Conservation (phyloP, 441 rosid genomes). For the Biscutella laevigata region DNA sequence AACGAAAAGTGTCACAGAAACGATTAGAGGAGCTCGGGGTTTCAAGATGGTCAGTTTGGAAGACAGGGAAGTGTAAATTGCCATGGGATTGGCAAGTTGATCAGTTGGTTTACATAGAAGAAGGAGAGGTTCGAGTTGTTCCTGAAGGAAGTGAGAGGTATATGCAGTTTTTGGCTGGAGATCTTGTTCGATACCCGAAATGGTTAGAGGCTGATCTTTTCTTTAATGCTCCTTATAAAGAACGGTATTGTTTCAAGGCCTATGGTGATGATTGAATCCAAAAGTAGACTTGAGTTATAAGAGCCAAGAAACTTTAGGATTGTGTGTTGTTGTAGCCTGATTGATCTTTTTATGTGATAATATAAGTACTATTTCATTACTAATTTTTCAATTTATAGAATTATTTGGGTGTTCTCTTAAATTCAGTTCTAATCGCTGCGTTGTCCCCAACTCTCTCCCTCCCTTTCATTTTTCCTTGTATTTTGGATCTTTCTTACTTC, state of each 20-base stretch:
- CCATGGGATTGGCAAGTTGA: constrained; percentile 98
- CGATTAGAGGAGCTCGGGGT: constrained; percentile 70
- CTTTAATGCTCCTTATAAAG: constrained; percentile 78
- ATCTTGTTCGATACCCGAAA: constrained; percentile 89
- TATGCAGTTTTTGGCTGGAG: constrained; percentile 83
- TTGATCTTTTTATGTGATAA: constrained; percentile 1
- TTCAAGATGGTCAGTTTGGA: constrained; percentile 84
- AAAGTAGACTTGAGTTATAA: background rate
- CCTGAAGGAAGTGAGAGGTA: constrained; percentile 70
- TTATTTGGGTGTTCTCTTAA: too few species aligned
- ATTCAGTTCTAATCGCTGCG: constrained; percentile 19
- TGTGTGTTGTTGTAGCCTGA: constrained; percentile 16
- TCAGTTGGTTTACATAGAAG: constrained; percentile 87
- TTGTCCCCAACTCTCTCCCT: constrained; percentile 24
- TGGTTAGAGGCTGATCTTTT: constrained; percentile 92
- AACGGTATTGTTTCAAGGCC: constrained; percentile 75
- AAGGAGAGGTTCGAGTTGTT: constrained; percentile 92
- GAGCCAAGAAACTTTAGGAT: background rate
- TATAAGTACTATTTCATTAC: too few species aligned
- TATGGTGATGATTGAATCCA: constrained; percentile 61
- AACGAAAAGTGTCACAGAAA: constrained; percentile 45
- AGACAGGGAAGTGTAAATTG: constrained; percentile 69
- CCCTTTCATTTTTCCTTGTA: constrained; percentile 19
- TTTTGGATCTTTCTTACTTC: constrained; percentile 20
- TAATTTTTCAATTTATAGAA: too few species aligned